These are phyloP conservation scores for Amphibolis antarctica DNA, from an alignment of 106 monocot genomes.

Conservation along the genomic window DNA sequence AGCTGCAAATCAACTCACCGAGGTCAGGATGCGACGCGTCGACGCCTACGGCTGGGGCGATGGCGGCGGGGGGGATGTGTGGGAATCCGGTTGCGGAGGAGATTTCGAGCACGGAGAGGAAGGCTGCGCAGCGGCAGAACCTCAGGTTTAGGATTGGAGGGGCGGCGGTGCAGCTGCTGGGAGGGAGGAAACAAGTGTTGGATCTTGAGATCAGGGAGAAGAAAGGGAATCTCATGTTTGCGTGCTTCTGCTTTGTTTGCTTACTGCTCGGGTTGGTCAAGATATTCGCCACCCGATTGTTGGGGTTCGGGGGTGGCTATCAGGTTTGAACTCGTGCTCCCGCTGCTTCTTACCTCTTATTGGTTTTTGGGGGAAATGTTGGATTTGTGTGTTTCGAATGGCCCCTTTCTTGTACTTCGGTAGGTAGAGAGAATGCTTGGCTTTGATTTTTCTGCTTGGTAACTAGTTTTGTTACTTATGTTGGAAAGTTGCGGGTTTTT, in stretches of 20 bases:
- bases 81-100: slow-evolving; percentile 4
- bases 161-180: slow-evolving; percentile 14
- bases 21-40: too few relatives aligned
- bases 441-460: neutral
- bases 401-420: neutral
- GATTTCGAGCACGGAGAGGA: slow-evolving; percentile 5
- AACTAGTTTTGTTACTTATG: neutral
- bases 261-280: slow-evolving; percentile 52
- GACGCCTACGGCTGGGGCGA: too few relatives aligned
- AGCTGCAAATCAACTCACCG: slow-evolving; percentile 22
- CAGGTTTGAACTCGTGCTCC: too few relatives aligned
- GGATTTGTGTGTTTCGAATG: neutral
- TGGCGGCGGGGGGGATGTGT: neutral
- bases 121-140: slow-evolving; percentile 14
- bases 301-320: slow-evolving; percentile 26
- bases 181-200: slow-evolving; percentile 23
- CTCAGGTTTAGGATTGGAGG: slow-evolving; percentile 36
- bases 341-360: neutral
- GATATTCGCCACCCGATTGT: slow-evolving; percentile 46
- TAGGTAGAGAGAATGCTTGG: neutral
- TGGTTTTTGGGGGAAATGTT: neutral
- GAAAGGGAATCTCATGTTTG: slow-evolving; percentile 58
- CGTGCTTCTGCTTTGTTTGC: slow-evolving; percentile 57
- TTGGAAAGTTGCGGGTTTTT: neutral
- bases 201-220: slow-evolving; percentile 27